Evolutionary conservation across 169 alveolate genomes (phyloP), one percentile per base, ranked within the genome.

Genomic region (Plasmodium chabaudi): DNA sequence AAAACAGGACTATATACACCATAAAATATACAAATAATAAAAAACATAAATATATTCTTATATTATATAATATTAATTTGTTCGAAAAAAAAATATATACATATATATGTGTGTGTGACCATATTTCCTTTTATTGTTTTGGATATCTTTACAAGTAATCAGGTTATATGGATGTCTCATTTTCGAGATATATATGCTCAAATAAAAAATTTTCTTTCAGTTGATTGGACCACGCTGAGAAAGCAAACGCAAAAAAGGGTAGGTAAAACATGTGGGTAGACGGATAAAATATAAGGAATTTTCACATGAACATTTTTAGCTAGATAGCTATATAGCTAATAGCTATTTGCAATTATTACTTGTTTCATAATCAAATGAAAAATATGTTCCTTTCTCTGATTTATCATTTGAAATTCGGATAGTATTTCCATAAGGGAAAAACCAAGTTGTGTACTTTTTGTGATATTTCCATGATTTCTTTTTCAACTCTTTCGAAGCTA

Each of bases 401-500:
- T 87, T 69, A 34, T 60, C 82, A 65, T 51, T 87, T 61, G 59
- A 19, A 61, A 70, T 15, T 19, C 69, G 51, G 17, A 69, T 57
- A 34, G 59, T 68, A 39, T 64, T 63, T 27, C 71, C 88, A 19
- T 87, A 39, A 53, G 94, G 92, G 72, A 87, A 63, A 68, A 89
- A 87, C 95, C 95, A 92, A n/a, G 92, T 47, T 53, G 59, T 60
- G 51, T 89, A 89, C 49, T 91, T 86, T 46, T 67, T 82, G 87
- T 92, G 95, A 61, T 72, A 89, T 27, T 93, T 88, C 95, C 95
- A 92, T 12, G 93, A 79, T 60, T 87, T 56, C 19, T 82, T 72
- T 51, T 64, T 70, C 55, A 92, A 65, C 67, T 92, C 94, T 53
- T 60, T 72, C 42, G 93, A 92, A 1, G 95, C 95, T 61, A 92